Percentiles rank a stretch among this genome's conserved stretches.
Evolutionary conservation across 164 flowering plant genomes (phyloP).

Genomic region (Kalanchoe fedtschenkoi): DNA sequence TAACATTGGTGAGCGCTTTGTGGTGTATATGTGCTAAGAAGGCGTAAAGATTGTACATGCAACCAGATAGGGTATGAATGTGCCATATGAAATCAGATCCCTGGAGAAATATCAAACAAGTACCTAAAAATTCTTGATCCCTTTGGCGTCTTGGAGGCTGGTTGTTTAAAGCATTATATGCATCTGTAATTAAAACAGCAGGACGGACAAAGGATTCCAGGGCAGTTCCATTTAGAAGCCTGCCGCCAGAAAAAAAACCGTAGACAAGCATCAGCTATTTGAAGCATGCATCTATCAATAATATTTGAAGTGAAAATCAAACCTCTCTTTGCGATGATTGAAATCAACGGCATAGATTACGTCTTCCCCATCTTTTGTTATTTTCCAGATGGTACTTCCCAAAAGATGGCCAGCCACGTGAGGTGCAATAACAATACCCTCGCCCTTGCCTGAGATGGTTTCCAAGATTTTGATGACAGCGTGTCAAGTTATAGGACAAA

Average conservation of each 20-base stretch:
- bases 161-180: constrained; percentile 83
- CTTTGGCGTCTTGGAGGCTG: constrained; percentile 74
- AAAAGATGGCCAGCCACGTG: constrained; percentile 95
- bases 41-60: neutral
- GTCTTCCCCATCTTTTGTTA: constrained; percentile 97
- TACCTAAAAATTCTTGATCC: constrained; percentile 84
- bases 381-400: constrained; percentile 94
- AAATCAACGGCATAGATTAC: constrained; percentile 95
- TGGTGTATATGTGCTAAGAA: neutral
- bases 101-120: neutral
- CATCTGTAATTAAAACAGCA: constrained; percentile 95
- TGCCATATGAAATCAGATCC: neutral
- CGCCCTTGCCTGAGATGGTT: constrained; percentile 60
- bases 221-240: constrained; percentile 90
- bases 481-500: neutral
- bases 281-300: neutral
- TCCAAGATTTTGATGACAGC: neutral
- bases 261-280: neutral
- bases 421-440: constrained; percentile 95
- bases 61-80: neutral
- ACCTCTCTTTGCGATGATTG: constrained; percentile 96
- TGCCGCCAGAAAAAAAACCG: constrained; percentile 20
- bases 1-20: neutral
- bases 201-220: constrained; percentile 84
- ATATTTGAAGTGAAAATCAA: neutral